Evolutionary conservation across 805 yeast species (phyloP), one percentile per base, ranked within the genome.

Genomic region (Starmerella etchellsii): DNA sequence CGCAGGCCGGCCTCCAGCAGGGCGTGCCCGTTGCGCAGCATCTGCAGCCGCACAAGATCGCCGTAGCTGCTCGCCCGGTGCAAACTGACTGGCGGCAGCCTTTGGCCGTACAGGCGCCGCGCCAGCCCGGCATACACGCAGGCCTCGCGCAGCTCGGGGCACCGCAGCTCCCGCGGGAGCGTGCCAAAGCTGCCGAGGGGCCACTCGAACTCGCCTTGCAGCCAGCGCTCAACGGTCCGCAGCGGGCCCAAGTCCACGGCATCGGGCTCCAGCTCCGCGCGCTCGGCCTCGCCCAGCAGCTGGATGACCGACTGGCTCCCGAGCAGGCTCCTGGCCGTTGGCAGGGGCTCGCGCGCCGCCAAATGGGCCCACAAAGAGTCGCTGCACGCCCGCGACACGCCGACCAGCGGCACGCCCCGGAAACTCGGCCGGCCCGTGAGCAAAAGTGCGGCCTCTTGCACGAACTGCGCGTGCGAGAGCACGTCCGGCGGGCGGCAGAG

Each of bases 1-100:
- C 40, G 39, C n/a, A 45, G 38, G 3, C 35, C 26, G 6, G 25
- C n/a, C 22, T 43, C 26, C 44, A 48, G 18, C 27, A 43, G 40
- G 30, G 6, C 6, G 8, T 16, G 32, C 5, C 32, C 32, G 32
- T 30, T 30, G 8, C 32, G 11, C 8, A 30, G 21, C 32, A 5
- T 4, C 13, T 11, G 21, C 21, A 16, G 32, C 21, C 15, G 20
- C 11, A 30, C 15, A 5, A 15, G 13, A 4, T 20, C 8, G 21
- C 11, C 8, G 13, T 7, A 16, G 21, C 21, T 15, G 8, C 21
- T 15, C 21, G 10, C 21, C 15, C 21, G 21, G 21, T 10, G 21
- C 6, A 28, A 16, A 9, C 16, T 11, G 8, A 13, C 31, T 8
- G 16, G 16, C 7, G 21, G 20, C 10, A 30, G 7, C 20, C 8